phyloP scores from a whole-genome alignment of 805 yeast species.

The Saturnispora ahearnii region DNA sequence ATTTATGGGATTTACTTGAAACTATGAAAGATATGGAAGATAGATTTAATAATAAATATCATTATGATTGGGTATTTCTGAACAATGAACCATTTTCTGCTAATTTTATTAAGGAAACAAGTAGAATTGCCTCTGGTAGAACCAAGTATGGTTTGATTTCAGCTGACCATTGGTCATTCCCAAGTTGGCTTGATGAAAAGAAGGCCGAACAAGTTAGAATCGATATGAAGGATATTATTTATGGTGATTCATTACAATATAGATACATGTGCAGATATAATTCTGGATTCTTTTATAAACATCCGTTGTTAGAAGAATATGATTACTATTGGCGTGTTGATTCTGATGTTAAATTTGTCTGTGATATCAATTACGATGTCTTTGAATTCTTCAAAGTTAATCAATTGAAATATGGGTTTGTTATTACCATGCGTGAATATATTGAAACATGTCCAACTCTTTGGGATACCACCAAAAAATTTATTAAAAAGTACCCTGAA shows the following conservation, averaged over 20 bases:
- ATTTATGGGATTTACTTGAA: constrained; percentile 47
- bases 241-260: constrained; percentile 56
- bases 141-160: constrained; percentile 75
- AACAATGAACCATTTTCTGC: constrained; percentile 78
- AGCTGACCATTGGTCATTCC: constrained; percentile 76
- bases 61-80: constrained; percentile 91
- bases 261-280: constrained; percentile 91
- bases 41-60: constrained; percentile 68
- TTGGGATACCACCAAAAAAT: constrained; percentile 64
- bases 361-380: constrained; percentile 72
- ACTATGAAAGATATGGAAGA: constrained; percentile 78
- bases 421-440: constrained; percentile 69
- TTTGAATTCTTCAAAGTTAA: constrained; percentile 76
- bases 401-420: constrained; percentile 62
- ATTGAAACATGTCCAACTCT: constrained; percentile 59
- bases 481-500: constrained; percentile 51
- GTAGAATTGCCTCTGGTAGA: constrained; percentile 61
- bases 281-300: constrained; percentile 79
- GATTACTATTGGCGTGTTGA: constrained; percentile 94
- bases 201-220: constrained; percentile 48
- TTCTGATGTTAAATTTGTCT: constrained; percentile 67
- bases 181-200: constrained; percentile 68
- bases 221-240: constrained; percentile 46
- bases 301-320: constrained; percentile 61
- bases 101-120: constrained; percentile 62